These are phyloP conservation scores for Aegilops tauschii DNA, from an alignment of 176 grass and related monocot genomes.

Conservation along the genomic window DNA sequence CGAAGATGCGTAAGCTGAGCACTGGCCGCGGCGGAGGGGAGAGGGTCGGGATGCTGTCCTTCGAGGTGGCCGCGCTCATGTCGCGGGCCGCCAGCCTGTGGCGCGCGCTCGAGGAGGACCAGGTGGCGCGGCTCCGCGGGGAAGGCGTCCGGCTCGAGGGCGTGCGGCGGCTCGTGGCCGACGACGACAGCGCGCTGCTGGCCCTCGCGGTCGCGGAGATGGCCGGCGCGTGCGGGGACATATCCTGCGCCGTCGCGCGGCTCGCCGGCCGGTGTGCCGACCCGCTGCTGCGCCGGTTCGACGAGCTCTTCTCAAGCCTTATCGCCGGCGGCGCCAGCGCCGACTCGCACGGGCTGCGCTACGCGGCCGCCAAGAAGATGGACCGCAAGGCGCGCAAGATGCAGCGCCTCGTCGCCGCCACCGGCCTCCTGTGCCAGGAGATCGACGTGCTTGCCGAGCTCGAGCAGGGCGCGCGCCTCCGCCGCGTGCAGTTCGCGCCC, in stretches of 20 bases:
- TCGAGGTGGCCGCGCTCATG: conserved; percentile 73
- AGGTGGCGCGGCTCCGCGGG: conserved; percentile 28
- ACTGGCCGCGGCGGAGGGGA: conserved; percentile 23
- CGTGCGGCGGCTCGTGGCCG: conserved; percentile 53
- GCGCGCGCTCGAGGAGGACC: conserved; percentile 48
- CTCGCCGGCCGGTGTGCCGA: conserved; percentile 50
- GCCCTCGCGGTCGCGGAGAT: conserved; percentile 55
- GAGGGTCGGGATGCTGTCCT: conserved; percentile 44
- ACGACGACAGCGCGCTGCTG: conserved; percentile 57
- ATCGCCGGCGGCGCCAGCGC: conserved; percentile 17
- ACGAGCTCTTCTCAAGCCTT: conserved; percentile 45
- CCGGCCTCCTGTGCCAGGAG: conserved; percentile 56
- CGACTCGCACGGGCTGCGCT: conserved; percentile 54
- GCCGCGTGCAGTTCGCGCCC: conserved; percentile 15
- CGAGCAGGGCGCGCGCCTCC: conserved; percentile 49
- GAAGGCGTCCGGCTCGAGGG: conserved; percentile 57
- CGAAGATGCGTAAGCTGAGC: conserved; percentile 46
- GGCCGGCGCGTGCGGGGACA: conserved; percentile 18
- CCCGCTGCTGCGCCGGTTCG: conserved; percentile 59
- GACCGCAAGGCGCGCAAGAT: conserved; percentile 82
- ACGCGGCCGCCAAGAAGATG: conserved; percentile 56
- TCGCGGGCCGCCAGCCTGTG: conserved; percentile 53
- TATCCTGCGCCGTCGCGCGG: conserved; percentile 29
- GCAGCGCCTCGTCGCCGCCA: conserved; percentile 54
- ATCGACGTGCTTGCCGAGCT: conserved; percentile 73